These are phyloP conservation scores for Cladobotryum mycophilum DNA, from an alignment of 2,329 filamentous ascomycete genomes.

Conservation along the genomic window DNA sequence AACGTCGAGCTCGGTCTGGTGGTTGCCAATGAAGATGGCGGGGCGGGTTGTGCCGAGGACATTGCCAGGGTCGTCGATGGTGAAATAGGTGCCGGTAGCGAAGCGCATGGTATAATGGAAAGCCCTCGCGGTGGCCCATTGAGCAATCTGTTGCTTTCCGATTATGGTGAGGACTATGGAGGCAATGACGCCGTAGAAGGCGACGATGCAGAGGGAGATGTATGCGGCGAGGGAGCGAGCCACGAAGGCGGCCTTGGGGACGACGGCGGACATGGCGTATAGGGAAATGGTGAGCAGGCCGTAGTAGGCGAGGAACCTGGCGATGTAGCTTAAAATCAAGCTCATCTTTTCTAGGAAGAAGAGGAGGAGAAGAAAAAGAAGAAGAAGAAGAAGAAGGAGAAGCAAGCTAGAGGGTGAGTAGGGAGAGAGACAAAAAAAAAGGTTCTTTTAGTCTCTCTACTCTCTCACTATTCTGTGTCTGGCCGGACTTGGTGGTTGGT, in stretches of 20 bases:
- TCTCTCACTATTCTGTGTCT: not conserved
- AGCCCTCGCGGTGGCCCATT: slow-evolving; percentile 74
- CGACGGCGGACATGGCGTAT: slow-evolving; percentile 55
- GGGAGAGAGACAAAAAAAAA: too few species aligned
- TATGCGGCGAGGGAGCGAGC: slow-evolving; percentile 64
- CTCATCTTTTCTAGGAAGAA: slow-evolving; percentile 26
- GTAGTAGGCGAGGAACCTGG: slow-evolving; percentile 48
- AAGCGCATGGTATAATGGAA: slow-evolving; percentile 76
- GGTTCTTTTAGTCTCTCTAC: not conserved
- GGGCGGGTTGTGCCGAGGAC: slow-evolving; percentile 63
- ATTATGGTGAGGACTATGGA: slow-evolving; percentile 64
- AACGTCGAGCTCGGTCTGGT: slow-evolving; percentile 94
- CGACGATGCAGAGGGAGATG: slow-evolving; percentile 51
- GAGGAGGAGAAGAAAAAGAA: slow-evolving; percentile 1
- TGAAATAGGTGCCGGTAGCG: slow-evolving; percentile 72
- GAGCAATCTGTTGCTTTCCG: slow-evolving; percentile 69
- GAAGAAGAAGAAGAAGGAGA: not conserved
- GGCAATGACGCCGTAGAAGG: slow-evolving; percentile 69
- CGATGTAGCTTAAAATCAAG: slow-evolving; percentile 29
- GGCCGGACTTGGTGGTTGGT: not conserved
- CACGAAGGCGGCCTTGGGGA: slow-evolving; percentile 58
- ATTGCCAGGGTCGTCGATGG: slow-evolving; percentile 59
- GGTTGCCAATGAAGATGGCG: slow-evolving; percentile 88
- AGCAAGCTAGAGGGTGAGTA: not conserved
- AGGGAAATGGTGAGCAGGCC: slow-evolving; percentile 45